phyloP scores from a whole-genome alignment of 495 filamentous ascomycete genomes.

The Aspergillus sclerotiicarbonarius region DNA sequence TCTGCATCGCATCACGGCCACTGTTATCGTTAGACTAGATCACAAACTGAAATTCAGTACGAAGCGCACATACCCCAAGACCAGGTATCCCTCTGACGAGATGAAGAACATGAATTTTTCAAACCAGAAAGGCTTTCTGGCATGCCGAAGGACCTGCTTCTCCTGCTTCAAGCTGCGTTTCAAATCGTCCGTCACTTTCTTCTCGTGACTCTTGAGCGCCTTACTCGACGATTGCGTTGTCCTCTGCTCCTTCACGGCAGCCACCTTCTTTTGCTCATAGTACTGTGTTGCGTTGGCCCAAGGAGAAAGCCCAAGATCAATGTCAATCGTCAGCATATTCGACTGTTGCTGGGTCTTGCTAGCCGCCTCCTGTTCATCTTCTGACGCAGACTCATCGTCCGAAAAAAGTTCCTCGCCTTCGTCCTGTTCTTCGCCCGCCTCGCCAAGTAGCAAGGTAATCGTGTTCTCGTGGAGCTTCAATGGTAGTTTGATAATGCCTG shows the following conservation, averaged over 20 bases:
- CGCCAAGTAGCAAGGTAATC: conserved; percentile 74
- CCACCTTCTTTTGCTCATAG: conserved; percentile 81
- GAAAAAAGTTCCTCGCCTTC: conserved; percentile 54
- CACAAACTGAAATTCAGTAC: conserved; percentile 3
- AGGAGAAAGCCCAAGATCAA: conserved; percentile 75
- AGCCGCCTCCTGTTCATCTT: conserved; percentile 41
- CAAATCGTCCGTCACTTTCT: conserved; percentile 81
- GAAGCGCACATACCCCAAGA: conserved; percentile 55
- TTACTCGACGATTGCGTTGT: conserved; percentile 78
- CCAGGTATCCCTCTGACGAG: conserved; percentile 92
- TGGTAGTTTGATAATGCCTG: conserved; percentile 81
- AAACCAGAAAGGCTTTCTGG: conserved; percentile 85
- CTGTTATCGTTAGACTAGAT: conserved; percentile 32
- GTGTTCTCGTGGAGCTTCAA: conserved; percentile 87
- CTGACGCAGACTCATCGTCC: conserved; percentile 63
- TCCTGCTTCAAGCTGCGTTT: conserved; percentile 88
- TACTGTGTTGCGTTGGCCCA: conserved; percentile 91
- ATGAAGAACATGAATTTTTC: conserved; percentile 96
- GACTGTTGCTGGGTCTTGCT: conserved; percentile 32
- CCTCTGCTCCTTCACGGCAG: conserved; percentile 81
- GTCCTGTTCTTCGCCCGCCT: conserved; percentile 58
- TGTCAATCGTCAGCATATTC: conserved; percentile 63
- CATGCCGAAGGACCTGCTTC: conserved; percentile 80
- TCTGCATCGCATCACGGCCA: conserved; percentile 85
- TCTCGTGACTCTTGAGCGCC: conserved; percentile 83